phyloP scores from a whole-genome alignment of 352 stramenopile genomes.

The Phytophthora meadii region DNA sequence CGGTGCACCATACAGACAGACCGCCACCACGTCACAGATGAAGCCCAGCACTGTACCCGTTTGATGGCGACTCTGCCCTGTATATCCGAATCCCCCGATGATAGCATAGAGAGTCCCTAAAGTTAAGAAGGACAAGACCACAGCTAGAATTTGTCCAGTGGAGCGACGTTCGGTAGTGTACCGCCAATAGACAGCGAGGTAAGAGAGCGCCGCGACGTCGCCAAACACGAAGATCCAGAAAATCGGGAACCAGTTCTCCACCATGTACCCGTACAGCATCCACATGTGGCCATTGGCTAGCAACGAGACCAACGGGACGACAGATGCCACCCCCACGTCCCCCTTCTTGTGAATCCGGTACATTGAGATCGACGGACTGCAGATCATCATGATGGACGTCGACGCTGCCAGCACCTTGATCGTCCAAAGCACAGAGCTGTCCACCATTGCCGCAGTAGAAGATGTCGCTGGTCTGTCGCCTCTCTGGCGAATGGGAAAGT shows the following conservation, averaged over 20 bases:
- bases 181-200: constrained; percentile 53
- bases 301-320: constrained; percentile 47
- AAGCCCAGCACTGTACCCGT: constrained; percentile 34
- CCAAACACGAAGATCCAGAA: constrained; percentile 48
- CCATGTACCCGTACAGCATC: constrained; percentile 54
- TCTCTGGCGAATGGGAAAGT: constrained; percentile 10
- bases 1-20: constrained; percentile 46
- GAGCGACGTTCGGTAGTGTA: constrained; percentile 40
- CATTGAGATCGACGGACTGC: constrained; percentile 46
- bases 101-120: constrained; percentile 45
- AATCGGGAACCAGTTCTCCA: constrained; percentile 51
- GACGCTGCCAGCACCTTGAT: constrained; percentile 36
- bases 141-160: constrained; percentile 25
- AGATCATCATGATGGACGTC: constrained; percentile 44
- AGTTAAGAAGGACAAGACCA: constrained; percentile 22
- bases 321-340: constrained; percentile 40
- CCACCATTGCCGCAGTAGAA: constrained; percentile 13
- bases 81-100: constrained; percentile 38
- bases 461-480: neutral
- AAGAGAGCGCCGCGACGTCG: constrained; percentile 39
- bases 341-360: constrained; percentile 44
- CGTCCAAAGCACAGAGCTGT: constrained; percentile 21
- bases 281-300: constrained; percentile 46
- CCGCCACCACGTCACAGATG: constrained; percentile 34
- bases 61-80: constrained; percentile 28